Percentiles rank a stretch among this genome's conserved stretches.
These are phyloP conservation scores for Asterella californica DNA, from an alignment of 225 moss, liverwort and hornwort species.

Conservation along the genomic window DNA sequence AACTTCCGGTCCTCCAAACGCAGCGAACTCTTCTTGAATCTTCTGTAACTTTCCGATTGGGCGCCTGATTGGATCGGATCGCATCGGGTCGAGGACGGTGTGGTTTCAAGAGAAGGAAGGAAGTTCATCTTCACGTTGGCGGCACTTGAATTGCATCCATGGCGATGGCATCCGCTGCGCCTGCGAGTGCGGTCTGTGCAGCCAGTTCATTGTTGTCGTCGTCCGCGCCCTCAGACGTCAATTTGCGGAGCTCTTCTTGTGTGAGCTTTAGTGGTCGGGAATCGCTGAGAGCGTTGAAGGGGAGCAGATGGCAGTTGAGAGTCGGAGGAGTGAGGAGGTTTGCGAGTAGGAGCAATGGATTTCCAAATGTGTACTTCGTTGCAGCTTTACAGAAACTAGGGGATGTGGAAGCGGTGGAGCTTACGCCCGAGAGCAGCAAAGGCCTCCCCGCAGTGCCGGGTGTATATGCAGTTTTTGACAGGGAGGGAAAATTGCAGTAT, in stretches of 20 bases:
- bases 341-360: neutral
- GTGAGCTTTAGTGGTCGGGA: conserved; percentile 7
- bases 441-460: conserved; percentile 63
- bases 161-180: neutral
- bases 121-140: too few relatives aligned
- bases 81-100: too few relatives aligned
- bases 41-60: too few relatives aligned
- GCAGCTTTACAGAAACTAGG: conserved; percentile 55
- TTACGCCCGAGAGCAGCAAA: conserved; percentile 29
- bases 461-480: conserved; percentile 84
- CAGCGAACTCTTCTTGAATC: too few relatives aligned
- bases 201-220: neutral
- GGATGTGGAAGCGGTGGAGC: conserved; percentile 62
- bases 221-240: too few relatives aligned
- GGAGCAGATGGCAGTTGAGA: neutral
- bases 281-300: neutral
- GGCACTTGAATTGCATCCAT: neutral
- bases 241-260: neutral
- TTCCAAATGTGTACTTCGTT: conserved; percentile 14
- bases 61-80: too few relatives aligned
- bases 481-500: conserved; percentile 76
- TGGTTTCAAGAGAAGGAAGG: too few relatives aligned
- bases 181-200: neutral
- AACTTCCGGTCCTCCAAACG: too few relatives aligned
- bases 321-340: neutral